Percentiles rank a stretch among this genome's conserved stretches.
phyloP scores from a whole-genome alignment of 106 monocot genomes.

The Posidonia australis region DNA sequence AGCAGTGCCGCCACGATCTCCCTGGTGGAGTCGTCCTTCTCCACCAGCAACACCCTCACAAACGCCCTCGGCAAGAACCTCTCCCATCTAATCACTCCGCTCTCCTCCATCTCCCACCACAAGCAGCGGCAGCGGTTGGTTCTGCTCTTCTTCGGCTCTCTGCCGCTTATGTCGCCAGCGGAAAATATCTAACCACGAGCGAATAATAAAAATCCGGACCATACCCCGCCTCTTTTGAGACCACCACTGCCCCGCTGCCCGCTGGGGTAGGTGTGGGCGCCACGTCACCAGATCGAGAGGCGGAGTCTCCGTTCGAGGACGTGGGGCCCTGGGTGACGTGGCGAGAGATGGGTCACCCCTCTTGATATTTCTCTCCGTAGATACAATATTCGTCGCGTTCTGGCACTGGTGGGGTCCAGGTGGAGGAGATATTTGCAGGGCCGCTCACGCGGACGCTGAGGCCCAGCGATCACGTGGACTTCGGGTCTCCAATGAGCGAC shows the following conservation, averaged over 20 bases:
- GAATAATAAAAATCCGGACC: not conserved
- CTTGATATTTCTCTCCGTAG: not conserved
- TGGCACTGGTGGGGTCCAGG: too few species aligned
- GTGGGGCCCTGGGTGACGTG: not conserved
- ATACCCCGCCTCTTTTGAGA: too few species aligned
- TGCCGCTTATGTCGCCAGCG: not conserved
- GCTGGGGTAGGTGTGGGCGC: not conserved
- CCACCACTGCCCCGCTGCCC: not conserved
- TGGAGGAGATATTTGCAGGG: too few species aligned
- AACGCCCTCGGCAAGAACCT: conserved; percentile 12
- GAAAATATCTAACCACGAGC: conserved; percentile 10
- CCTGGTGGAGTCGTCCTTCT: conserved; percentile 19
- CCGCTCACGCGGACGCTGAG: too few species aligned
- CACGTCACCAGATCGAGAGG: conserved; percentile 3
- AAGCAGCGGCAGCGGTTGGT: not conserved
- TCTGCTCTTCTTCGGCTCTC: not conserved
- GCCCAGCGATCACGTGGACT: too few species aligned
- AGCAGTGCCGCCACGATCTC: conserved; percentile 18
- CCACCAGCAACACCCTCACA: conserved; percentile 24
- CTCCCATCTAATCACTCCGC: conserved; percentile 17
- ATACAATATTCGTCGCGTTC: too few species aligned
- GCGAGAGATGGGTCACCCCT: not conserved
- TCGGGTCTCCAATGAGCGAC: too few species aligned
- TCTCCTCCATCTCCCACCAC: not conserved
- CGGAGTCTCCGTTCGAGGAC: not conserved